Percentiles rank a stretch among this genome's conserved stretches.
These are phyloP conservation scores for Puccinellia tenuiflora DNA, from an alignment of 176 grass and related monocot genomes.

Conservation along the genomic window DNA sequence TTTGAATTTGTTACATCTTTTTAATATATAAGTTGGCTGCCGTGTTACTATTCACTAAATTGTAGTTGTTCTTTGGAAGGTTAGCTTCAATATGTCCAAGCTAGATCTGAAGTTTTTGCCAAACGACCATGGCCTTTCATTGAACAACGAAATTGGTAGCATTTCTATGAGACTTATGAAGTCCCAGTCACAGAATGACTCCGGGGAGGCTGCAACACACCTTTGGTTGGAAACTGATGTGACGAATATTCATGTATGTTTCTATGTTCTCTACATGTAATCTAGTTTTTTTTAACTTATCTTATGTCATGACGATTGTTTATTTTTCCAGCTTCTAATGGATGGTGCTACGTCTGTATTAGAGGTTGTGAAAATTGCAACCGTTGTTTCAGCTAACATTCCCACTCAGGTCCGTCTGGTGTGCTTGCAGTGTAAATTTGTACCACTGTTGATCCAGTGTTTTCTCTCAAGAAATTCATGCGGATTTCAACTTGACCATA, in stretches of 20 bases:
- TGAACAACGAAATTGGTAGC: constrained; percentile 66
- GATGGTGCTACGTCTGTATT: constrained; percentile 66
- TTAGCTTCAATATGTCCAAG: constrained; percentile 97
- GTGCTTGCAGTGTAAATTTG: neutral
- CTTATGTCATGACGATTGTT: constrained; percentile 32
- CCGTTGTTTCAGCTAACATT: constrained; percentile 63
- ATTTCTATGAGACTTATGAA: constrained; percentile 57
- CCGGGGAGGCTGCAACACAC: constrained; percentile 45
- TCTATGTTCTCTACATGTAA: neutral
- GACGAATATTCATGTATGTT: constrained; percentile 73
- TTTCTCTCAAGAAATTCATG: constrained; percentile 17
- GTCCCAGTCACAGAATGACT: constrained; percentile 43
- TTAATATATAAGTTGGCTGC: neutral
- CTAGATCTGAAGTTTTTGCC: constrained; percentile 84
- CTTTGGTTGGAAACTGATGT: constrained; percentile 64
- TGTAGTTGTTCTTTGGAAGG: constrained; percentile 89
- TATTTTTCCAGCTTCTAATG: constrained; percentile 71
- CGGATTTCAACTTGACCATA: neutral
- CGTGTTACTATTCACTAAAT: constrained; percentile 58
- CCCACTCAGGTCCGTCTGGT: constrained; percentile 67
- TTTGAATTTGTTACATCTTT: constrained; percentile 12
- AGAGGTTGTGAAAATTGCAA: constrained; percentile 65
- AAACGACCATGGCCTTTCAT: constrained; percentile 49
- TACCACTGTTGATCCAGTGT: neutral
- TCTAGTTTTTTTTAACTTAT: constrained; percentile 22